Evolutionary conservation across 768 basidiomycete genomes (phyloP), one percentile per base, ranked within the genome.

Genomic region (Kwoniella dejecticola): DNA sequence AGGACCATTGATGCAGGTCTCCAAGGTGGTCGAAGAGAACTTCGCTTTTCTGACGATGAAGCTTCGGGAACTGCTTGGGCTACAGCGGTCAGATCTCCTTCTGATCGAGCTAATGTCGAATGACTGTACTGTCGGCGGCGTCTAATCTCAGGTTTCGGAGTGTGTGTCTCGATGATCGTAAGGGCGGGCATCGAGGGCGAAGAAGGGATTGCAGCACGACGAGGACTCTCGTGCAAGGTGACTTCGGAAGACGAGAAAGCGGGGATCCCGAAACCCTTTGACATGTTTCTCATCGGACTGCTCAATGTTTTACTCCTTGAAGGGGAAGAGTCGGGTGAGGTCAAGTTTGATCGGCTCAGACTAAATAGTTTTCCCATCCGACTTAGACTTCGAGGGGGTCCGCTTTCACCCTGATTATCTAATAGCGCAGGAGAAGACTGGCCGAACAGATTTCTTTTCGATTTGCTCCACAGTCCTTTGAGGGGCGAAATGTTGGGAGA

Each of bases 21-120:
- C 62, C 62, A 57, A 42, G 62, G 62, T 29, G 62, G 62, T 46
- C n/a, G 46, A 12, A 52, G 48, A n/a, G n/a, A n/a, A 17, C 62
- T 55, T 29, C 30, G 60, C 29, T 31, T 41, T 12, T 26, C 26
- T 29, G 45, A 21, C 6, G 55, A 52, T 19, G 52, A 49, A 1
- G 54, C 44, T 52, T 48, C 8, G 1, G 23, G 19, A 33, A 42
- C 48, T 3, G 53, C 50, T 0, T 46, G 21, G 2, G 50, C 7
- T 2, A 52, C 8, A 2, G 38, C 24, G 4, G 46, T 12, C 10
- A 56, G 36, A 44, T 54, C 44, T 0, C 52, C 46, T 29, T 54
- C 52, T 2, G 53, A 49, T n/a, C 60, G 8, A 7, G 60, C 33
- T n/a, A 56, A 41, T 12, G 60, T 31, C 3, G 52, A 45, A 5